phyloP scores from a whole-genome alignment of 306 rosid genomes.

The Castanopsis chinensis region DNA sequence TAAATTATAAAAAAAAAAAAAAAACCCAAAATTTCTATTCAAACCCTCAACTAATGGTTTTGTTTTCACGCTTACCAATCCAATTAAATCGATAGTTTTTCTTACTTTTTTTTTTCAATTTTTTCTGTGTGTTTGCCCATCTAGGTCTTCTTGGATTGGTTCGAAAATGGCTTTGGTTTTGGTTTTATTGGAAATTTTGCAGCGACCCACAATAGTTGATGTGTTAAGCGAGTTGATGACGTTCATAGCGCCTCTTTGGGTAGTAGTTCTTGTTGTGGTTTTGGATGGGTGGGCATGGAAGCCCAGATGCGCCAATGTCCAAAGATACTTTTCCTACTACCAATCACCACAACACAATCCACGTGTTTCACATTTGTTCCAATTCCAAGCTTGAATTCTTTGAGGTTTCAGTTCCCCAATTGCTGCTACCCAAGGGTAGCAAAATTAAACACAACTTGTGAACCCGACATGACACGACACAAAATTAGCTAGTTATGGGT shows the following conservation, averaged over 20 bases:
- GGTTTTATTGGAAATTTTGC: slow-evolving; percentile 40
- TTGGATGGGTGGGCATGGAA: slow-evolving; percentile 8
- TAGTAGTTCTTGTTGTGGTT: slow-evolving; percentile 72
- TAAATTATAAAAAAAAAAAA: too few species aligned
- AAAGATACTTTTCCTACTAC: slow-evolving; percentile 24
- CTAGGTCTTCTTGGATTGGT: too few species aligned
- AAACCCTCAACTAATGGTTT: slow-evolving; percentile 36
- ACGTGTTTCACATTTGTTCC: slow-evolving; percentile 21
- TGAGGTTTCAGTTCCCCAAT: slow-evolving; percentile 37
- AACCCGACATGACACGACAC: too few species aligned
- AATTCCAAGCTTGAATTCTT: slow-evolving; percentile 36
- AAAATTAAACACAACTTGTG: too few species aligned
- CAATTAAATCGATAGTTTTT: slow-evolving; percentile 38
- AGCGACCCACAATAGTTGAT: slow-evolving; percentile 29
- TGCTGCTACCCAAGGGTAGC: background rate
- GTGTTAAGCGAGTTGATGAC: slow-evolving; percentile 38
- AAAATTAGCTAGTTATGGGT: too few species aligned
- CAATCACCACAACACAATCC: background rate
- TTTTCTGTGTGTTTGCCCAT: too few species aligned
- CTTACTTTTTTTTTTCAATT: background rate
- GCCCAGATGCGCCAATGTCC: slow-evolving; percentile 71
- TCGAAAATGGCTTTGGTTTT: slow-evolving; percentile 15
- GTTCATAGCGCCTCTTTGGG: slow-evolving; percentile 71
- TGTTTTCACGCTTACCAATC: slow-evolving; percentile 14
- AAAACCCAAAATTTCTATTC: background rate